Percentiles rank a stretch among this genome's conserved stretches.
Evolutionary conservation across 116 monocot species (phyloP).

Genomic region (Thalassia testudinum): DNA sequence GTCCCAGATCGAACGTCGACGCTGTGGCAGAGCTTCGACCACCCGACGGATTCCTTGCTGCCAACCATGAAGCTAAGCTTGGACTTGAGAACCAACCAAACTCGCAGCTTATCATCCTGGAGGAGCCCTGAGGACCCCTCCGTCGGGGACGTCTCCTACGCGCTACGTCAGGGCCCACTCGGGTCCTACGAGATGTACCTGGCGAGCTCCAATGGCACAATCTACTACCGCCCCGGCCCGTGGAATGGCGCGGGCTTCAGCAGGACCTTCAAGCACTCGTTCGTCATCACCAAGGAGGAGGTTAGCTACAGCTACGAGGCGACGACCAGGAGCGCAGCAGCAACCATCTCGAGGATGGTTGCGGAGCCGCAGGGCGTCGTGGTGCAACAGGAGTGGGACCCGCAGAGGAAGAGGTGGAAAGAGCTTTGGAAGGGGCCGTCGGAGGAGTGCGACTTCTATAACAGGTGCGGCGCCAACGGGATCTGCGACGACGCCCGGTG

Average conservation of each 20-base stretch:
- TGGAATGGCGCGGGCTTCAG: slow-evolving; percentile 11
- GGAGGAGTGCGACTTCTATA: background rate
- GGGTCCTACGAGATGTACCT: background rate
- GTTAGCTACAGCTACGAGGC: background rate
- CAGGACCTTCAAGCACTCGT: background rate
- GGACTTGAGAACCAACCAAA: background rate
- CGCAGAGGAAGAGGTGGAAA: too few relatives aligned
- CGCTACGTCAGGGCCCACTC: background rate
- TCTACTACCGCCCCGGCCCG: slow-evolving; percentile 9
- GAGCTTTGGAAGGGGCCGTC: too few relatives aligned
- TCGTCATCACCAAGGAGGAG: background rate
- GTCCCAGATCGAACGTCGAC: background rate
- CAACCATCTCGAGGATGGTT: background rate
- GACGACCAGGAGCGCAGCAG: background rate
- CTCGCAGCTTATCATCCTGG: slow-evolving; percentile 3
- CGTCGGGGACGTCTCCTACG: background rate
- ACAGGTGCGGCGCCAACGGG: slow-evolving; percentile 1
- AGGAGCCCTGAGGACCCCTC: slow-evolving; percentile 1
- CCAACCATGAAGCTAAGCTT: slow-evolving; percentile 17
- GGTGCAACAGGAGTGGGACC: too few relatives aligned
- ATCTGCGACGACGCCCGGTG: background rate
- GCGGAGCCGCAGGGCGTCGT: background rate
- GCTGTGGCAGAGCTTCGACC: slow-evolving; percentile 39
- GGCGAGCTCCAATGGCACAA: background rate
- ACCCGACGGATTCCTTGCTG: slow-evolving; percentile 22